Evolutionary conservation across 257 asterid species (phyloP), one percentile per base, ranked within the genome.

Genomic region (Euphrasia confusa): DNA sequence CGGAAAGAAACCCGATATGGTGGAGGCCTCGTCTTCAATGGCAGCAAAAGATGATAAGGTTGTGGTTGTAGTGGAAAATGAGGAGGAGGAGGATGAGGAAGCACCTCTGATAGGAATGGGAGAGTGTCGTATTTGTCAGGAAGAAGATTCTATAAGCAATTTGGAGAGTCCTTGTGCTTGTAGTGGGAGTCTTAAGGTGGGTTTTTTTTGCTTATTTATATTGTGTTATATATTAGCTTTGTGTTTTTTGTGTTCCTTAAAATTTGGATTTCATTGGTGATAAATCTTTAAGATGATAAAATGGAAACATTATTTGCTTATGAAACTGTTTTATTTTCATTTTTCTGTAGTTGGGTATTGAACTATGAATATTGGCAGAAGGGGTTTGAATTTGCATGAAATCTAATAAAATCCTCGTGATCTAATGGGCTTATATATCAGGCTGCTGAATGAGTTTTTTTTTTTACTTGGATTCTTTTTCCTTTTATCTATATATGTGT

Each of bases 81-180:
- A 76, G 48, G 86, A 66, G 42, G 86, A 66, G 63, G 79, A 63
- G 35, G 90, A 80, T 33, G 99, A 93, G 74, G 72, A 77, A 59
- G 82, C 77, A 0, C 99, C 97, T 1, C 69, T 93, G 28, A 80
- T 93, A 67, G 85, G 77, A 14, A 74, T 68, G 72, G 96, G 80
- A 5, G 99, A 93, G 68, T 93, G 99, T 72, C 95, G 96, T 40
- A 93, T 93, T 81, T 93, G 99, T 78, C 99, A 93, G 76, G 99
- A 93, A 61, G 99, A 93, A 74, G 99, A 93, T 76, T 77, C 91
- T 52, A 18, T 82, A n/a, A 72, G 69, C 60, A 89, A 87, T 77
- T 77, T 93, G 83, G 99, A 93, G 81, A 77, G 72, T 30, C 99
- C 99, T n/a, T 93, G 99, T 77, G 88, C 78, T 74, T 93, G 99